These are phyloP conservation scores for Gracilaria gracilis DNA, from an alignment of 23 red algal genomes.

Conservation along the genomic window DNA sequence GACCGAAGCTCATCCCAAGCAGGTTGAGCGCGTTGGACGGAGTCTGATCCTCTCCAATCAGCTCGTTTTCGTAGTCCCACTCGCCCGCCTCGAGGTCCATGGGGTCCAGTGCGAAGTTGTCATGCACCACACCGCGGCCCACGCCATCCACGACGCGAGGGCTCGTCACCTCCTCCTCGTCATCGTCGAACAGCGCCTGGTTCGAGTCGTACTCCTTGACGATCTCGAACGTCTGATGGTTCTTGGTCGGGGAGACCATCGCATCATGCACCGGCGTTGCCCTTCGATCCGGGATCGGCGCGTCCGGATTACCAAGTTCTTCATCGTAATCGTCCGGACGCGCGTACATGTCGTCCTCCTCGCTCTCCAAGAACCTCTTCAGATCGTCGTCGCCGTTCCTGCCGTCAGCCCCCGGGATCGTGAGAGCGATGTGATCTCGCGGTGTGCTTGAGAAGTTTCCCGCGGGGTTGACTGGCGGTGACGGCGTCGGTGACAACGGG, in stretches of 20 bases:
- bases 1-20: conserved; percentile 78
- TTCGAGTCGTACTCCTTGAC: conserved; percentile 62
- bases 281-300: conserved; percentile 63
- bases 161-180: conserved; percentile 37
- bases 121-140: conserved; percentile 49
- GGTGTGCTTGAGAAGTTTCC: neutral
- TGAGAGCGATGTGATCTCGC: neutral
- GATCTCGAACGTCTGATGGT: conserved; percentile 58
- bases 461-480: neutral
- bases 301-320: conserved; percentile 66
- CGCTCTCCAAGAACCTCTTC: neutral
- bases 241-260: neutral
- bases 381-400: conserved; percentile 13
- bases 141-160: conserved; percentile 1
- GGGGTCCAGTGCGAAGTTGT: conserved; percentile 38
- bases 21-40: conserved; percentile 70
- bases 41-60: conserved; percentile 56
- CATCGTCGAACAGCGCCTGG: conserved; percentile 54
- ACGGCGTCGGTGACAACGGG: neutral
- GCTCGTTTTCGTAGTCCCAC: conserved; percentile 57
- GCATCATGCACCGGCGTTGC: neutral
- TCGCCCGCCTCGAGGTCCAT: conserved; percentile 61
- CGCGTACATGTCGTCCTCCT: conserved; percentile 31
- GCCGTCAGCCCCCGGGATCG: neutral
- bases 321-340: conserved; percentile 67